A percentile compares a stretch with the other conserved stretches of the same genome.
phyloP scores from a whole-genome alignment of 257 asterid genomes.

The Fraxinus anomala region DNA sequence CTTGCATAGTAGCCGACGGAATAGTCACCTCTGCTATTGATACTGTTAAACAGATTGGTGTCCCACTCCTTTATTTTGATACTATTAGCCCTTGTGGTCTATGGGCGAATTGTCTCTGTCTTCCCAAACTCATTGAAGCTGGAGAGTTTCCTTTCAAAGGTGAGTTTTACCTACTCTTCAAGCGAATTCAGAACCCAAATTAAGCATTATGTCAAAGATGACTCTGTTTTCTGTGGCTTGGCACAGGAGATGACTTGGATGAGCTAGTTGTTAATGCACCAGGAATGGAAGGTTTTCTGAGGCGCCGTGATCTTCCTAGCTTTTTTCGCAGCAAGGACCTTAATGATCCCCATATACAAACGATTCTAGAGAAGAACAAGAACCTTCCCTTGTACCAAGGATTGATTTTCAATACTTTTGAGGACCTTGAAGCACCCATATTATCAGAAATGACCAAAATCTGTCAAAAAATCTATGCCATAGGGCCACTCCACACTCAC shows the following conservation, averaged over 20 bases:
- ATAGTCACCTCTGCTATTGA: conserved; percentile 45
- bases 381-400: conserved; percentile 55
- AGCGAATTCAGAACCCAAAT: background rate
- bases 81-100: conserved; percentile 63
- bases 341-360: conserved; percentile 27
- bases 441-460: conserved; percentile 38
- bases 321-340: conserved; percentile 44
- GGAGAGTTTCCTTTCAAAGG: conserved; percentile 69
- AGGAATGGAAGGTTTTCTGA: conserved; percentile 57
- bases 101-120: conserved; percentile 48
- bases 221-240: background rate
- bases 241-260: conserved; percentile 51
- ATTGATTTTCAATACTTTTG: conserved; percentile 71
- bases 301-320: conserved; percentile 75
- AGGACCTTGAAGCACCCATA: conserved; percentile 53
- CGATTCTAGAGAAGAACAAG: conserved; percentile 33
- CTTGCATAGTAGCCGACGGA: conserved; percentile 62
- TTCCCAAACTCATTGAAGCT: conserved; percentile 59
- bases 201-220: background rate
- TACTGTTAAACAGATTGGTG: conserved; percentile 31
- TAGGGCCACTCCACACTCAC: conserved; percentile 68
- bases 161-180: background rate
- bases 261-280: conserved; percentile 36
- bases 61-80: conserved; percentile 51
- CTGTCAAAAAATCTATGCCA: conserved; percentile 49